Base-by-base conservation (phyloP, 2,329 filamentous ascomycete genomes). In the Pseudogymnoascus sp. region DNA sequence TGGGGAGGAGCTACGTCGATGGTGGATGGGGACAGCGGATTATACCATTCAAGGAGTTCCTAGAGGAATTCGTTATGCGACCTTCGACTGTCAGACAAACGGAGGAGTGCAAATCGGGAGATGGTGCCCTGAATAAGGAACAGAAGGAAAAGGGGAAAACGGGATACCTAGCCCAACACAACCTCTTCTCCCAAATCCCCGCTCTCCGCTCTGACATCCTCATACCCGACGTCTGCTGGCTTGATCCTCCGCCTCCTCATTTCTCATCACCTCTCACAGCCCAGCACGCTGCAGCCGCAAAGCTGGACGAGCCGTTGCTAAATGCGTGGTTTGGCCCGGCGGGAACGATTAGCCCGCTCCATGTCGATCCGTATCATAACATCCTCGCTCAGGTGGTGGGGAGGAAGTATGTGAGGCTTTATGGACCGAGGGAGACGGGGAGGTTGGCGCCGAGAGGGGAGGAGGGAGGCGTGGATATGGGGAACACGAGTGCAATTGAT, bases 311-410 rank as follows among this genome's bases (percentile, higher is more conserved):
- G 20, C 90, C 90, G 0, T 77, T 89, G 43, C 79, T 95, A 15
- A 96, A 97, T 73, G 91, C 90, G 6, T 99, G 94, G 94, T 88
- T 97, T 65, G 94, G 94, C 0, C 94, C 94, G 0, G 78, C 85
- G 0, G 86, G 85, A 58, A 97, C 94, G 0, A 92, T 96, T 65
- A 96, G 91, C 0, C 94, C 94, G 1, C 78, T 97, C 0, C 94
- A 99, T 73, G 95, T 91, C 1, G 94, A 97, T 69, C 90, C 89
- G 1, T 95, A 97, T 72, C 90, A 97, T 71, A 97, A 97, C 70
- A 83, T 97, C 57, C 82, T 97, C 4, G 87, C 87, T 22, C 94
- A 97, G 73, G 89, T 95, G 0, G 89, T 96, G 0, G 94, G 94
- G 0, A 80, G 83, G 62, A 99, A 99, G 74, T 97, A 97, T 72